Evolutionary conservation across 2,329 filamentous ascomycete genomes (phyloP), one percentile per base, ranked within the genome.

Genomic region (Ophiocordyceps unilateralis): DNA sequence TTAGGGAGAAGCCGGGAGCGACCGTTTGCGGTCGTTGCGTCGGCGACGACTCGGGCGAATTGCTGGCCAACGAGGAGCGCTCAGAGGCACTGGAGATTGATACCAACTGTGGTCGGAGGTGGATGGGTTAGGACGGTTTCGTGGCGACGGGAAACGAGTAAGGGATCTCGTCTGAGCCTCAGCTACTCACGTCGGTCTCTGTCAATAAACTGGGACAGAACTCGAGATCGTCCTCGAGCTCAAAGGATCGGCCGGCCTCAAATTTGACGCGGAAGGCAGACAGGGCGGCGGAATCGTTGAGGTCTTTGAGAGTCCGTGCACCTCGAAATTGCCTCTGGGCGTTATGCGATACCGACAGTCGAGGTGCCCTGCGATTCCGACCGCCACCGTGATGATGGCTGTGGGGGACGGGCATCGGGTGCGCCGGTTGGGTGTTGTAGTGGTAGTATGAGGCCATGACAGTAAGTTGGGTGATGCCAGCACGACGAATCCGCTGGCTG

Each of bases 41-140:
- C 21, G 91, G 91, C 37, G 89, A 96, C 40, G 83, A 78, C 55
- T 89, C 83, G 37, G 91, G 91, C 6, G 91, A 96, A 55, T 87
- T 88, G 66, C 88, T 95, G 40, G 89, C 91, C 50, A 95, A 69
- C 44, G 91, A 96, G 5, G 89, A 95, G 50, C 88, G 84, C 66
- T 98, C 91, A 46, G 91, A 95, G 30, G 82, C 78, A 47, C 86
- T 93, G 65, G 89, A 84, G 51, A 95, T 93, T 44, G 87, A 94
- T 55, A 88, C 81, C 59, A 93, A 69, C 84, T 95, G 67, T 59
- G 50, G 49, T 49, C 48, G 48, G 46, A 50, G 49, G 49, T 48
- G 46, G 57, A 59, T 53, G 65, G 49, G 56, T 62, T 52, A 61
- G 24, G 57, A 54, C 44, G 50, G 39, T 23, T 44, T 23, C 40